Percentiles rank a stretch among this genome's conserved stretches.
Evolutionary conservation across 768 basidiomycete genomes (phyloP).

Genomic region (Pluteus cervinus): DNA sequence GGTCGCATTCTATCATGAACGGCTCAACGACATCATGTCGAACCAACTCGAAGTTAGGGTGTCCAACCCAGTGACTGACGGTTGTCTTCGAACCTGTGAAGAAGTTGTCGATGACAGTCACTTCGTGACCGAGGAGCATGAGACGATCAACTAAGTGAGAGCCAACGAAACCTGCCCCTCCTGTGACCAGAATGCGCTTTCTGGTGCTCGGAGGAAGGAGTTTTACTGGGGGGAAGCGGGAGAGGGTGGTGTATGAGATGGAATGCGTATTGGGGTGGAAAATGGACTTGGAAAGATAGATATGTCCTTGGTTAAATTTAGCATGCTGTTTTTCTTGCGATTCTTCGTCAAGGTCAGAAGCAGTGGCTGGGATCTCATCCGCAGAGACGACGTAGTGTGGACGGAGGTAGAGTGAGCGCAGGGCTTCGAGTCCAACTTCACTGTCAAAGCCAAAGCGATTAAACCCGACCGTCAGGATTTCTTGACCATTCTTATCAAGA

Average conservation of each 20-base stretch:
- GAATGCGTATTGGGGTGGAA: conserved; percentile 73
- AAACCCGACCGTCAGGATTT: conserved; percentile 78
- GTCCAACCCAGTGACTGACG: conserved; percentile 92
- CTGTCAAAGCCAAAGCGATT: conserved; percentile 88
- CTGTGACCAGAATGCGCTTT: conserved; percentile 92
- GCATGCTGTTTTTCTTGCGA: conserved; percentile 42
- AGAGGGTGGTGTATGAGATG: conserved; percentile 89
- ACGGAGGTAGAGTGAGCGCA: conserved; percentile 86
- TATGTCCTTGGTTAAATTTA: conserved; percentile 42
- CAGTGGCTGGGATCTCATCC: conserved; percentile 22
- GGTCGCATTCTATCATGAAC: conserved; percentile 98
- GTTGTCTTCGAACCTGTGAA: conserved; percentile 99
- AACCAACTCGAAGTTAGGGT: conserved; percentile 98
- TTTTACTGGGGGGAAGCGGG: conserved; percentile 89
- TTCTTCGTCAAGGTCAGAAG: conserved; percentile 29
- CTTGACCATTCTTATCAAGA: conserved; percentile 68
- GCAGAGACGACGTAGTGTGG: conserved; percentile 63
- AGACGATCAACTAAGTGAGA: conserved; percentile 97
- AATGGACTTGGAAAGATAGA: conserved; percentile 81
- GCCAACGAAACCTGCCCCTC: conserved; percentile 98
- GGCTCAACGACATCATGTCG: conserved; percentile 97
- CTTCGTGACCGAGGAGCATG: conserved; percentile 97
- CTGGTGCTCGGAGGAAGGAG: conserved; percentile 70
- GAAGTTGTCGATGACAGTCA: conserved; percentile 97
- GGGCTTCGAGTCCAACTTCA: conserved; percentile 69